Base-by-base conservation (phyloP, 2,329 filamentous ascomycete genomes). In the Ophiosphaerella narmari region DNA sequence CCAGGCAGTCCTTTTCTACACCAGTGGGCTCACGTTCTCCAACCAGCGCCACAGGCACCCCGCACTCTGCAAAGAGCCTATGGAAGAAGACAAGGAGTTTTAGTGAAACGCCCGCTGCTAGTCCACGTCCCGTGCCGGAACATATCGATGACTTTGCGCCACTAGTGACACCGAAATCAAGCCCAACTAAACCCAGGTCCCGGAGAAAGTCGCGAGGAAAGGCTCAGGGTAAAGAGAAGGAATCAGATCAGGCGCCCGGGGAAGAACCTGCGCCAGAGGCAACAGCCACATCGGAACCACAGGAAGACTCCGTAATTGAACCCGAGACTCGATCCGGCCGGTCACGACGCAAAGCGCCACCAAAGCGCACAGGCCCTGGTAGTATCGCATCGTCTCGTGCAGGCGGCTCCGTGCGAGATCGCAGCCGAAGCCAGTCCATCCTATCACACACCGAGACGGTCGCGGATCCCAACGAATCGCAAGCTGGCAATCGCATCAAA, bases 351-450 rank as follows among this genome's bases (percentile, higher is more conserved):
- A 73, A 60, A 59, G 65, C 59, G 24, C 52, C 66, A 14, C 52
- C 59, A 12, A 67, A 62, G 50, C 57, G 68, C 47, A 56, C 53
- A 31, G 60, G 73, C 50, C 67, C 67, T 23, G 73, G 70, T 34
- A 80, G 78, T 50, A 72, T 75, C 37, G 72, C 76, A 21, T 80
- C 79, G 12, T 80, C 78, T 12, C 73, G 74, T 43, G 71, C 77
- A 23, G 76, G 74, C 35, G 74, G 75, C 5, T 77, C 77, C 13
- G 58, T 70, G 23, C 73, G 74, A 50, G 74, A 72, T 39, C 71
- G 76, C 11, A 80, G 78, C 40, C 69, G 78, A 42, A 80, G 78
- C 56, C 77, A 77, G 32, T 81, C 79, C 11, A 70, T 80, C 38
- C 63, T 75, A 12, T 80, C 78, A 2, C 74, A 77, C 38, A 72